Conservation (phyloP, 202 grass and related monocot species). For the Alloteropsis angusta region DNA sequence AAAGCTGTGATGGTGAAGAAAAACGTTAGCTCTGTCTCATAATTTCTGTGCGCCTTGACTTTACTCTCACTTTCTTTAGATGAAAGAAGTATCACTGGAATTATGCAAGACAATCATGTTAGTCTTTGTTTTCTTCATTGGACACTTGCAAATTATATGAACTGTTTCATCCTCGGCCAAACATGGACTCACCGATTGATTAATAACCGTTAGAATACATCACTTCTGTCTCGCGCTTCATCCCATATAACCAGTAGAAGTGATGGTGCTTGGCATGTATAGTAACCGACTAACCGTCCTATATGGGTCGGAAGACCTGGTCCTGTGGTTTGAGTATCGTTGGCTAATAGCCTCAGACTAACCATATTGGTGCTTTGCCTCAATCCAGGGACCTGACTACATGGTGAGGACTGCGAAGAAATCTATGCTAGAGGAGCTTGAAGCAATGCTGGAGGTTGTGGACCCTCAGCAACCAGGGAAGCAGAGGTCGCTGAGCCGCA, state of each 20-base stretch:
- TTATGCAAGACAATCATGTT: too few relatives aligned
- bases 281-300: not conserved
- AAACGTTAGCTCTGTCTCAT: not conserved
- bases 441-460: constrained; percentile 69
- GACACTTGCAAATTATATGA: too few relatives aligned
- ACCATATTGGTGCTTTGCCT: not conserved
- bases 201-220: not conserved
- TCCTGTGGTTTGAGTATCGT: not conserved
- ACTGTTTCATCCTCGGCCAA: too few relatives aligned
- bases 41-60: too few relatives aligned
- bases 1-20: not conserved
- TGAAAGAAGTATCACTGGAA: too few relatives aligned
- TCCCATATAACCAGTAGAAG: not conserved
- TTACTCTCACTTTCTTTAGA: too few relatives aligned
- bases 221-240: not conserved
- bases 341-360: not conserved
- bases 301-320: not conserved
- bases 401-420: constrained; percentile 80
- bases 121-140: too few relatives aligned
- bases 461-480: constrained; percentile 63
- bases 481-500: constrained; percentile 37
- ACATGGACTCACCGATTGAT: not conserved
- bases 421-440: constrained; percentile 75
- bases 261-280: too few relatives aligned
- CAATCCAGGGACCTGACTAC: constrained; percentile 68